phyloP scores from a whole-genome alignment of 73 alveolate genomes.

The Paraurostyla sp. region DNA sequence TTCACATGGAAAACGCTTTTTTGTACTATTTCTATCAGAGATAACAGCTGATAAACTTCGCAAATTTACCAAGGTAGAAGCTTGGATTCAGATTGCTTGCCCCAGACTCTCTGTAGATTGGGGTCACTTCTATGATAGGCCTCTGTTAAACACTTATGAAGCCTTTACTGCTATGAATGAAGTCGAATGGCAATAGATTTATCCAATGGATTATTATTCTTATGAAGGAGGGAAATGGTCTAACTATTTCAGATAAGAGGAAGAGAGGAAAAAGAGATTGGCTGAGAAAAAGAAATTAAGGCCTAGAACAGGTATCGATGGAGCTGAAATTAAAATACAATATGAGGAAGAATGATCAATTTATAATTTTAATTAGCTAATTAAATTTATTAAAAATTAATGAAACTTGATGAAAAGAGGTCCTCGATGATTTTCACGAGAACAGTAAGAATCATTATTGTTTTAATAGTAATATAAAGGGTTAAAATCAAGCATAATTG shows the following conservation, averaged over 20 bases:
- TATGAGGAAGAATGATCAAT: neutral
- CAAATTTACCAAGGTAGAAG: conserved; percentile 86
- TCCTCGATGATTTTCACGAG: neutral
- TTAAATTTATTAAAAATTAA: conserved; percentile 12
- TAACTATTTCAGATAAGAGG: conserved; percentile 84
- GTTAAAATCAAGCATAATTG: neutral
- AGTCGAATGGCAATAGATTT: conserved; percentile 74
- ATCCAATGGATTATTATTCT: conserved; percentile 97
- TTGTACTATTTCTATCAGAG: conserved; percentile 92
- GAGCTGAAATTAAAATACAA: neutral
- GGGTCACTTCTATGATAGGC: conserved; percentile 94
- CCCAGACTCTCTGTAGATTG: conserved; percentile 98
- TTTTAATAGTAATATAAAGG: neutral
- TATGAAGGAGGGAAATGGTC: conserved; percentile 98
- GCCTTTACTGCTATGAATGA: conserved; percentile 89
- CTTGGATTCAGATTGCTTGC: conserved; percentile 97
- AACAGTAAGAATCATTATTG: neutral
- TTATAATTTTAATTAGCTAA: conserved; percentile 2
- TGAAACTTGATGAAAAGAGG: neutral
- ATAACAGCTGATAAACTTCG: conserved; percentile 89
- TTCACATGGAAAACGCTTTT: conserved; percentile 76
- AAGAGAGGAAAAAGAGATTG: conserved; percentile 61
- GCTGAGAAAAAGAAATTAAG: conserved; percentile 28
- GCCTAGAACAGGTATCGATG: too few species aligned
- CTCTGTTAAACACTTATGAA: conserved; percentile 98